Conservation (phyloP, 371 early-diverging fungal genomes). For the Choanephora cucurbitarum region DNA sequence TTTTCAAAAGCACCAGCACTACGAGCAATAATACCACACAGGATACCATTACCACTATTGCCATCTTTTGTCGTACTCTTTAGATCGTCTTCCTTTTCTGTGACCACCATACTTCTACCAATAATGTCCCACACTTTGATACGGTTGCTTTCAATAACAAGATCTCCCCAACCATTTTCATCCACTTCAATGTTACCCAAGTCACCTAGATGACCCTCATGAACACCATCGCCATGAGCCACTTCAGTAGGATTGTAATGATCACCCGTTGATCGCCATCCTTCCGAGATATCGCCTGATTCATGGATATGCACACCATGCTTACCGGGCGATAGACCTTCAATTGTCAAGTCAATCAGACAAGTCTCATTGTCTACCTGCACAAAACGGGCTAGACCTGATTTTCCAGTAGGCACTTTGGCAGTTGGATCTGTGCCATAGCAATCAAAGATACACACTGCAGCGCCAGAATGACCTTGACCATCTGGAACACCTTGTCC, state of each 20-base stretch:
- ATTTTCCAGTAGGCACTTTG: slow-evolving; percentile 44
- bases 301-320: slow-evolving; percentile 79
- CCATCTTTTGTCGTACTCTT: slow-evolving; percentile 48
- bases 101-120: slow-evolving; percentile 82
- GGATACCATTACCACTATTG: slow-evolving; percentile 63
- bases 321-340: slow-evolving; percentile 67
- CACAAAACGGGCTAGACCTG: slow-evolving; percentile 83
- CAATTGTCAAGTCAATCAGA: slow-evolving; percentile 77
- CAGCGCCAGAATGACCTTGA: slow-evolving; percentile 68
- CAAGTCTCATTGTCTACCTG: slow-evolving; percentile 71
- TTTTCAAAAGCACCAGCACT: slow-evolving; percentile 92
- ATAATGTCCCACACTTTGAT: slow-evolving; percentile 87
- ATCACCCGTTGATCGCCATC: slow-evolving; percentile 57
- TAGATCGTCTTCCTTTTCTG: slow-evolving; percentile 54
- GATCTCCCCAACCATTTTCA: slow-evolving; percentile 75
- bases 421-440: slow-evolving; percentile 43
- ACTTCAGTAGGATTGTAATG: slow-evolving; percentile 62
- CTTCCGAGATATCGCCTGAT: slow-evolving; percentile 75
- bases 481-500: slow-evolving; percentile 74
- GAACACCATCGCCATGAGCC: slow-evolving; percentile 54
- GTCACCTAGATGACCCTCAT: slow-evolving; percentile 63
- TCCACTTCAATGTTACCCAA: slow-evolving; percentile 71
- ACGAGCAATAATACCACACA: slow-evolving; percentile 86
- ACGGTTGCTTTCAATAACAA: slow-evolving; percentile 70
- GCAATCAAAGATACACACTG: slow-evolving; percentile 87